Base-by-base conservation (phyloP, 140 eudicot species). In the Oenanthe javanica region DNA sequence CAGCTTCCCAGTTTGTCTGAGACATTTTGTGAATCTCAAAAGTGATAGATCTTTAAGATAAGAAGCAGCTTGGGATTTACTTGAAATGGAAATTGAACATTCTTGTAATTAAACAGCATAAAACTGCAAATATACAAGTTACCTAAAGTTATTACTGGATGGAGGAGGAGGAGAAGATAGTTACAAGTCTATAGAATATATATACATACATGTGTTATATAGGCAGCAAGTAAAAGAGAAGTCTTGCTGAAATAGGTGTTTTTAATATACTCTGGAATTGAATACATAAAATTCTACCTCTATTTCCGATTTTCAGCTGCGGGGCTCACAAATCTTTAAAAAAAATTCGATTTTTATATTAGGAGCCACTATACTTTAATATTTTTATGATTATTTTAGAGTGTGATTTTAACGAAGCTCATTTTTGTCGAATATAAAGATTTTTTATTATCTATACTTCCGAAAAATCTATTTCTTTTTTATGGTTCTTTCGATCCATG, bases 1-100 rank as follows among this genome's bases (percentile, higher is more conserved):
- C 98, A 80, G 98, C 98, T 86, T 94, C 98, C 99, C 99, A 95
- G 84, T 95, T 94, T 38, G 96, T 95, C 81, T 95, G 99, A 83
- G 99, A 90, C 99, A 95, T 94, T 36, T 85, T 90, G 57, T 45
- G 27, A 64, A 82, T 63, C 75, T 21, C n/a, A 46, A 76, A 54
- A 74, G 18, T 25, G 57, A 25, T 79, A 76, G 86, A 84, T 85
- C 84, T 84, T 66, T n/a, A 31, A 72, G 76, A 72, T 42, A 36
- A 72, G 6, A 72, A 72, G 50, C 10, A 57, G 49, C 40, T n/a
- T 42, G 46, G n/a, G 42, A 50, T 6, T 74, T 47, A 11, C 27
- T 72, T 15, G 11, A 72, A 72, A 72, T 18, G 27, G 31, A 72
- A 72, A 15, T 43, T 9, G 25, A 43, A 72, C 49, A 72, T 72